Evolutionary conservation across 1,139 yeast species (phyloP).

Genomic region (Yamadazyma atmosphaerica): DNA sequence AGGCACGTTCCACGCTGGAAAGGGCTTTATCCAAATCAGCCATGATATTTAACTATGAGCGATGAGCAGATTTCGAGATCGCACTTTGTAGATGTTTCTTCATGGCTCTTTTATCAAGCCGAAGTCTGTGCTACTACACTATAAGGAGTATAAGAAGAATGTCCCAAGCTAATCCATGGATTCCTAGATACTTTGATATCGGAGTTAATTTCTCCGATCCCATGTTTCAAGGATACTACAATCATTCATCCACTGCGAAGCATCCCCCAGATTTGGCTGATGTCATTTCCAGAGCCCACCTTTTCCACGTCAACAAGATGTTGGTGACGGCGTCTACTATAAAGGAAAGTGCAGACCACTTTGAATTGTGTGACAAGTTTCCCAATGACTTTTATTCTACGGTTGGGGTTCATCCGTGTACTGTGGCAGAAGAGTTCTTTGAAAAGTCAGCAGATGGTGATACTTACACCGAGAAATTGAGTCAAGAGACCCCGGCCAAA

Average conservation of each 20-base stretch:
- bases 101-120: too few species aligned
- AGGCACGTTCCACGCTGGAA: conserved; percentile 33
- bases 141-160: not conserved
- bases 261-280: conserved; percentile 68
- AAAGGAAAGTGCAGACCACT: conserved; percentile 55
- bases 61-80: not conserved
- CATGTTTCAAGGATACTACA: conserved; percentile 82
- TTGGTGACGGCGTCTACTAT: conserved; percentile 83
- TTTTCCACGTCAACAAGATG: conserved; percentile 65
- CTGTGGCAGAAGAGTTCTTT: conserved; percentile 62
- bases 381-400: conserved; percentile 55
- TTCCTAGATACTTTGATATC: conserved; percentile 47
- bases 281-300: conserved; percentile 67
- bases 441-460: conserved; percentile 15
- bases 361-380: conserved; percentile 32
- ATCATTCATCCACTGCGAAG: conserved; percentile 52
- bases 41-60: conserved; percentile 10
- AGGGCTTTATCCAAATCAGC: conserved; percentile 33
- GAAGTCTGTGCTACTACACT: too few species aligned
- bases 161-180: conserved; percentile 25
- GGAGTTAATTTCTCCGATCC: conserved; percentile 88
- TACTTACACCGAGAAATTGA: conserved; percentile 23
- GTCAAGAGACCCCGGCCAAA: conserved; percentile 32
- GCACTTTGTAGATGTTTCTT: too few species aligned
- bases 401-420: conserved; percentile 94